These are phyloP conservation scores for Suillus paluster DNA, from an alignment of 768 basidiomycete genomes.

Conservation along the genomic window DNA sequence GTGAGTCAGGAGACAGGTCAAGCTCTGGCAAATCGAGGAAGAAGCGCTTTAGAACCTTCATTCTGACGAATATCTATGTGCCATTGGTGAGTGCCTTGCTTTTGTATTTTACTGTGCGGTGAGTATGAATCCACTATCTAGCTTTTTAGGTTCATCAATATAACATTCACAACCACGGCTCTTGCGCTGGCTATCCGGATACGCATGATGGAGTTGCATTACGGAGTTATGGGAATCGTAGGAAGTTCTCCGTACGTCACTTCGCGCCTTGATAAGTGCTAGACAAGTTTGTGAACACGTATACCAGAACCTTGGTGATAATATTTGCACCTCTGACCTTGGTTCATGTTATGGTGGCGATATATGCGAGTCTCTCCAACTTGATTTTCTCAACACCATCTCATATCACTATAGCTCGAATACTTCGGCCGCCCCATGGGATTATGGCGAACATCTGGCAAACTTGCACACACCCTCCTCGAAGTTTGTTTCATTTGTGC, in stretches of 20 bases:
- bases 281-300: constrained; percentile 4
- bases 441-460: constrained; percentile 88
- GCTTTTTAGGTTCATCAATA: constrained; percentile 86
- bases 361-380: constrained; percentile 64
- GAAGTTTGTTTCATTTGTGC: constrained; percentile 92
- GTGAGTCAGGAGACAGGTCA: constrained; percentile 34
- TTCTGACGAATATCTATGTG: constrained; percentile 76
- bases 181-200: constrained; percentile 82
- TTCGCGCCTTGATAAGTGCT: neutral
- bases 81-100: constrained; percentile 60
- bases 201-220: constrained; percentile 56
- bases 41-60: constrained; percentile 64
- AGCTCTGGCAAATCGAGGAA: constrained; percentile 36
- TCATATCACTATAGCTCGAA: constrained; percentile 62
- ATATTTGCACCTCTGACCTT: constrained; percentile 85
- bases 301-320: constrained; percentile 72
- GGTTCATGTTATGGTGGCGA: constrained; percentile 81
- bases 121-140: constrained; percentile 34
- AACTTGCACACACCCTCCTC: constrained; percentile 83
- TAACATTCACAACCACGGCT: constrained; percentile 79
- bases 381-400: constrained; percentile 14
- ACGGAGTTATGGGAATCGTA: constrained; percentile 65
- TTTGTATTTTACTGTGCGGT: constrained; percentile 6
- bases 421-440: constrained; percentile 93
- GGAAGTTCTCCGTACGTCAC: constrained; percentile 78